Conservation (phyloP, 805 yeast genomes). For the Nakazawaea ernobii region DNA sequence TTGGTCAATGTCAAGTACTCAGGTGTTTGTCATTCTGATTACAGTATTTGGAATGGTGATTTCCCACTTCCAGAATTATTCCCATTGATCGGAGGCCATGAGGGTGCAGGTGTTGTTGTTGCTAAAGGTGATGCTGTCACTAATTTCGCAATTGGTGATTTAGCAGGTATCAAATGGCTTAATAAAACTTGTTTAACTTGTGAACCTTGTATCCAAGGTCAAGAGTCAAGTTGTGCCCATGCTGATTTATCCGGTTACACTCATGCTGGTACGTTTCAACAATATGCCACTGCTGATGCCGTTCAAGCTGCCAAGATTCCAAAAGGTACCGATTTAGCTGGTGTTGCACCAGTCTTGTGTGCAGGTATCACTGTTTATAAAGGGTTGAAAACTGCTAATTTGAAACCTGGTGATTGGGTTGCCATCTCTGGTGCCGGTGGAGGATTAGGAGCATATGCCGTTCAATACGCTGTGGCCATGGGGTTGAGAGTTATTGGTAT, state of each 20-base stretch:
- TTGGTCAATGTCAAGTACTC: constrained; percentile 79
- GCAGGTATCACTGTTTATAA: constrained; percentile 92
- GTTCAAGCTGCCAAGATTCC: constrained; percentile 82
- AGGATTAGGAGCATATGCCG: constrained; percentile 70
- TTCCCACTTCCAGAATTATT: constrained; percentile 76
- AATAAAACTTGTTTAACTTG: constrained; percentile 73
- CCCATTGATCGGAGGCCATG: constrained; percentile 85
- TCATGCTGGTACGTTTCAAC: constrained; percentile 88
- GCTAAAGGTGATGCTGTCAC: constrained; percentile 65
- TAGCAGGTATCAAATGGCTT: constrained; percentile 82
- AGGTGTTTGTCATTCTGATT: constrained; percentile 92
- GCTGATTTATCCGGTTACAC: constrained; percentile 83
- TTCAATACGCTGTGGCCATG: constrained; percentile 75
- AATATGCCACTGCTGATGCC: constrained; percentile 85
- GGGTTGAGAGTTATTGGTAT: constrained; percentile 67
- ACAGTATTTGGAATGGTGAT: constrained; percentile 93
- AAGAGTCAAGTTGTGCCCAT: constrained; percentile 65
- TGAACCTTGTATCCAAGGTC: constrained; percentile 63
- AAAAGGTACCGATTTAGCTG: constrained; percentile 66
- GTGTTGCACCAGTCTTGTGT: constrained; percentile 76
- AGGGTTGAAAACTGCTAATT: constrained; percentile 75
- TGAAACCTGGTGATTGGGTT: constrained; percentile 69
- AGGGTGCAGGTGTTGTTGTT: constrained; percentile 84
- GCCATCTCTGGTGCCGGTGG: constrained; percentile 78
- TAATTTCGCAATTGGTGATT: constrained; percentile 73